Base-by-base conservation (phyloP, 179 eudicot genomes). In the Patellifolia procumbens region DNA sequence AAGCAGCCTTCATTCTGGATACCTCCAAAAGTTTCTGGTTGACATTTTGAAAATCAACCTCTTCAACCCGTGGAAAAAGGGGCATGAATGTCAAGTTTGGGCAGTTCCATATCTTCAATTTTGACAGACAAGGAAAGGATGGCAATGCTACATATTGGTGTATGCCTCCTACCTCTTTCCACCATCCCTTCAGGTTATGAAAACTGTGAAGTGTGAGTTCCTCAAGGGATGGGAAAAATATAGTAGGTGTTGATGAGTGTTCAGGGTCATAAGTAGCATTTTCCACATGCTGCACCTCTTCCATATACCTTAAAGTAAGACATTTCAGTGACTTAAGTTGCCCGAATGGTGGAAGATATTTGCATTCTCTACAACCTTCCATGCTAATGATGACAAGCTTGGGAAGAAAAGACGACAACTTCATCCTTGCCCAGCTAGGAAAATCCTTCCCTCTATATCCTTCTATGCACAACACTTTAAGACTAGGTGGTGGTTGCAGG, bases 371-470 rank as follows among this genome's bases (percentile, higher is more conserved):
- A n/a, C 83, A 83, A 11, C 68, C 65, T 49, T 16, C 51, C 16
- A 83, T 46, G 7, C 60, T 62, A 32, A 81, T 62, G 34, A 7
- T 52, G 9, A 72, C 72, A 22, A 84, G 79, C 35, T 77, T 71
- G 34, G 83, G 81, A 22, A 83, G 83, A 7, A 5, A 15, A 58
- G n/a, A 19, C 39, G 53, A 10, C 34, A 46, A 80, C 52, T 6
- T 22, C 76, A 68, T 34, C 76, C 43, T 78, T 35, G 77, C 77
- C 81, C 81, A 80, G 37, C 48, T 80, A 58, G 86, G 83, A 42
- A 79, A 79, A 73, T 61, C 74, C 68, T 70, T 29, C 13, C 86
- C 86, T 59, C 49, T 39, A 60, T 79, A 75, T 61, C 72, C 76
- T 68, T 73, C 59, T 72, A 79, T 65, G 48, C 55, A 39, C 64